Percentiles rank a stretch among this genome's conserved stretches.
Conservation (phyloP, 2,329 filamentous ascomycete genomes). For the Dactylonectria macrodidyma region DNA sequence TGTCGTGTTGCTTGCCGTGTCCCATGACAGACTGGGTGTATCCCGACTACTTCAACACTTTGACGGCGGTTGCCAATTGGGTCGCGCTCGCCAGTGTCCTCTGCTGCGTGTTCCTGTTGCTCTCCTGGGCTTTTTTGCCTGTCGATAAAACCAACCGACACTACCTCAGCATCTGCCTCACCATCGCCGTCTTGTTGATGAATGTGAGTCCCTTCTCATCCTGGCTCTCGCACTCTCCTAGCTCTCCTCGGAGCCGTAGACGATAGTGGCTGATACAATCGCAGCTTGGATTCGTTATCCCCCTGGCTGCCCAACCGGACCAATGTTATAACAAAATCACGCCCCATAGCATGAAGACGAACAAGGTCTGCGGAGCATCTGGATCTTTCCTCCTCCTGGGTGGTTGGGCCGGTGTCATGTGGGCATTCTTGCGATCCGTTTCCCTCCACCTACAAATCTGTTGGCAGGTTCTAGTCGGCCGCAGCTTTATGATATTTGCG, state of each 20-base stretch:
- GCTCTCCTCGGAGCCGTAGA: neutral
- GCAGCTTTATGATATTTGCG: slow-evolving; percentile 89
- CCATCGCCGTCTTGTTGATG: slow-evolving; percentile 82
- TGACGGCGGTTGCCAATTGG: slow-evolving; percentile 83
- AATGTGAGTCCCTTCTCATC: slow-evolving; percentile 71
- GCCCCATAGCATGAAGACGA: slow-evolving; percentile 91
- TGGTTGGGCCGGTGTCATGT: slow-evolving; percentile 87
- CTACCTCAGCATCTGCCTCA: slow-evolving; percentile 91
- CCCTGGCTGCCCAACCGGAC: slow-evolving; percentile 81
- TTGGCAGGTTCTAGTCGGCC: slow-evolving; percentile 93
- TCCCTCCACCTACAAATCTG: slow-evolving; percentile 98
- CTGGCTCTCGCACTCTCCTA: slow-evolving; percentile 1
- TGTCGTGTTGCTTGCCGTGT: slow-evolving; percentile 90
- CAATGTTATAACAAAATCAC: slow-evolving; percentile 94
- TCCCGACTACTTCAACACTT: slow-evolving; percentile 69
- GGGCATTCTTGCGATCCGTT: slow-evolving; percentile 91
- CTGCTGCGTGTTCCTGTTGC: slow-evolving; percentile 81
- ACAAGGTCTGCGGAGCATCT: slow-evolving; percentile 86
- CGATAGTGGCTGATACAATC: slow-evolving; percentile 38
- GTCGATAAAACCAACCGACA: slow-evolving; percentile 92
- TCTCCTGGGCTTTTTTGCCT: slow-evolving; percentile 86
- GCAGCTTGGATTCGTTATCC: slow-evolving; percentile 91
- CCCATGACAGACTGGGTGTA: slow-evolving; percentile 86
- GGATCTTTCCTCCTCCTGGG: slow-evolving; percentile 89
- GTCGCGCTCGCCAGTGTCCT: slow-evolving; percentile 82